Conservation (phyloP, 1,284 basidiomycete species). For the Trichosporon faecale region DNA sequence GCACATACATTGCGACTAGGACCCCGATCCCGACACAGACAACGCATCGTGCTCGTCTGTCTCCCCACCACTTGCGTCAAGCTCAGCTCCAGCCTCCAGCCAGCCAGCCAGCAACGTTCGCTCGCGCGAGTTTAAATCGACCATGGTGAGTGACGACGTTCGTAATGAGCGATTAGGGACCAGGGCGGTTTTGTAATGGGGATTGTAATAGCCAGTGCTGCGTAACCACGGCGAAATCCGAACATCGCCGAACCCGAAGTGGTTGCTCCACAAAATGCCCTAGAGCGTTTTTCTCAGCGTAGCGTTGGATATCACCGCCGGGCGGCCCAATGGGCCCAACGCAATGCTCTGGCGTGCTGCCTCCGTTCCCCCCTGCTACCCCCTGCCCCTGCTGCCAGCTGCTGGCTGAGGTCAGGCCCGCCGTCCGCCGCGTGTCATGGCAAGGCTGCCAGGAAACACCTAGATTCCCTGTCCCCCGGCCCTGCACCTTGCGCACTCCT, state of each 20-base stretch:
- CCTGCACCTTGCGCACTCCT: neutral
- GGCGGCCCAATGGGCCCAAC: neutral
- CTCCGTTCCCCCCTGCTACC: neutral
- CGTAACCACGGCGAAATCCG: conserved; percentile 5
- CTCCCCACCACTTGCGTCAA: conserved; percentile 1
- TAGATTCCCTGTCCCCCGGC: neutral
- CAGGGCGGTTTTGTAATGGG: neutral
- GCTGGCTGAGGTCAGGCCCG: neutral
- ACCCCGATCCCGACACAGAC: neutral
- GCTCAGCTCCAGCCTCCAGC: conserved; percentile 4
- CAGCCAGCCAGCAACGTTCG: neutral
- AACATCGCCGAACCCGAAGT: conserved; percentile 14
- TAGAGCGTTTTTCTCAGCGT: neutral
- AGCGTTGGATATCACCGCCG: conserved; percentile 7
- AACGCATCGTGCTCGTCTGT: neutral
- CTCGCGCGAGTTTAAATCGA: neutral
- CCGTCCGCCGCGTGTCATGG: conserved; percentile 5
- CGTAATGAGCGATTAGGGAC: neutral
- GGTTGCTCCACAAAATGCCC: conserved; percentile 11
- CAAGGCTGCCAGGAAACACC: neutral
- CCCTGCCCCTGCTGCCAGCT: neutral
- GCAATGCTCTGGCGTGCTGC: neutral
- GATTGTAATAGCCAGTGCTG: neutral
- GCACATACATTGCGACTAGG: conserved; percentile 4
- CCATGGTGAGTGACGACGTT: conserved; percentile 2